Evolutionary conservation across 2,329 filamentous ascomycete genomes (phyloP).

Genomic region (Colletotrichum costaricense): DNA sequence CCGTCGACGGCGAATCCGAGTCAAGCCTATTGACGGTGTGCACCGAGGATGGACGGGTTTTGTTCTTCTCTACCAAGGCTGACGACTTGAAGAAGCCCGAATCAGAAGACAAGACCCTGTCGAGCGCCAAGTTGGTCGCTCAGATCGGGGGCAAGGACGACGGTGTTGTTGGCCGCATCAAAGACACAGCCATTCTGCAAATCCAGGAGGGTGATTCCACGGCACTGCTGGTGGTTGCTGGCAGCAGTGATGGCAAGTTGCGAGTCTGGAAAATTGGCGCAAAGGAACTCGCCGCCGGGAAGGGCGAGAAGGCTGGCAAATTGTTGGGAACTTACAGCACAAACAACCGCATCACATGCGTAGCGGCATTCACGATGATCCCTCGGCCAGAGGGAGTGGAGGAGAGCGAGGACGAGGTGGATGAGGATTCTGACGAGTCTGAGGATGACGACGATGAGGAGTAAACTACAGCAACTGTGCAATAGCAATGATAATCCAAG

Average conservation of each 20-base stretch:
- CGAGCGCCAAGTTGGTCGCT: constrained; percentile 75
- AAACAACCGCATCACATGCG: constrained; percentile 87
- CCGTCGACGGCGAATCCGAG: constrained; percentile 60
- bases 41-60: constrained; percentile 88
- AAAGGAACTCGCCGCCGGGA: constrained; percentile 51
- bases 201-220: constrained; percentile 50
- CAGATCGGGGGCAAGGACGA: constrained; percentile 80
- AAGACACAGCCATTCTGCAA: constrained; percentile 82
- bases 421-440: constrained; percentile 51
- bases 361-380: constrained; percentile 88
- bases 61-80: constrained; percentile 81
- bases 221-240: constrained; percentile 73
- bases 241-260: constrained; percentile 87
- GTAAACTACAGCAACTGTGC: constrained; percentile 27
- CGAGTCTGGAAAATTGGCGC: constrained; percentile 76
- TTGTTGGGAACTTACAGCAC: constrained; percentile 85
- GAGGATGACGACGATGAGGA: constrained; percentile 53
- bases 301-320: constrained; percentile 63
- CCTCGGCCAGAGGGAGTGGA: constrained; percentile 70
- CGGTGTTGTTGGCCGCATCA: constrained; percentile 79
- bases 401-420: constrained; percentile 66
- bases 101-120: constrained; percentile 49
- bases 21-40: constrained; percentile 76
- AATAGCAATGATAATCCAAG: constrained; percentile 10
- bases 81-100: constrained; percentile 54